phyloP scores from a whole-genome alignment of 164 flowering plant species.

The Dillenia suffruticosa region DNA sequence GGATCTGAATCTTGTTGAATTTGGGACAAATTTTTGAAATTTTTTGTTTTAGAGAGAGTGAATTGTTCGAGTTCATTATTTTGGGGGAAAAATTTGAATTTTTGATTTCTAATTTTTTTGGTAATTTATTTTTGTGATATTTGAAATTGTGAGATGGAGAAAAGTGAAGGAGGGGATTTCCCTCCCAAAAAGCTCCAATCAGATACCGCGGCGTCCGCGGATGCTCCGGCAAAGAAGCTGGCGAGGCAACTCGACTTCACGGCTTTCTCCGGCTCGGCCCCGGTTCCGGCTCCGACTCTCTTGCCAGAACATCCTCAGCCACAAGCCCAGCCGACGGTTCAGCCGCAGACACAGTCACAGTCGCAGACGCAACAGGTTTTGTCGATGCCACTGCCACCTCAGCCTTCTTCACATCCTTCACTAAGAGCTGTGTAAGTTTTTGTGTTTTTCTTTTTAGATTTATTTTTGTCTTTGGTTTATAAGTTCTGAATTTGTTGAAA shows the following conservation, averaged over 20 bases:
- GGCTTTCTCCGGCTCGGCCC: conserved; percentile 13
- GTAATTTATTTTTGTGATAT: conserved; percentile 1
- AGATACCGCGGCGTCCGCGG: conserved; percentile 18
- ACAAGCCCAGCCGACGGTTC: conserved; percentile 18
- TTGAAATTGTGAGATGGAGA: conserved; percentile 45
- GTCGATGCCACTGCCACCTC: conserved; percentile 16
- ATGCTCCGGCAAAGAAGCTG: conserved; percentile 61
- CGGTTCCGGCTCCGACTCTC: conserved; percentile 18
- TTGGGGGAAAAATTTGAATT: too few relatives aligned
- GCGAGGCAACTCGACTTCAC: conserved; percentile 94
- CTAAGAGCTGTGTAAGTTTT: conserved; percentile 34
- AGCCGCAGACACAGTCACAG: conserved; percentile 13
- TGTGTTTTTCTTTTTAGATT: too few relatives aligned
- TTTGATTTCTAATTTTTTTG: neutral
- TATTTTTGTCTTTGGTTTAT: neutral
- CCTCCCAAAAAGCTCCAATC: conserved; percentile 44
- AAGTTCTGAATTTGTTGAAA: neutral
- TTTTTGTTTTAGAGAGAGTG: conserved; percentile 11
- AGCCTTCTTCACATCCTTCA: conserved; percentile 23
- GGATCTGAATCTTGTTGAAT: conserved; percentile 24
- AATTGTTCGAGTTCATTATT: conserved; percentile 4
- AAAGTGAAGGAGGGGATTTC: conserved; percentile 47
- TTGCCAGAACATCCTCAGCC: conserved; percentile 27
- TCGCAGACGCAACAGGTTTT: conserved; percentile 9
- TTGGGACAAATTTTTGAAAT: conserved; percentile 18